Percentiles rank a stretch among this genome's conserved stretches.
Evolutionary conservation across 768 basidiomycete genomes (phyloP).

Genomic region (Podaxis sp.): DNA sequence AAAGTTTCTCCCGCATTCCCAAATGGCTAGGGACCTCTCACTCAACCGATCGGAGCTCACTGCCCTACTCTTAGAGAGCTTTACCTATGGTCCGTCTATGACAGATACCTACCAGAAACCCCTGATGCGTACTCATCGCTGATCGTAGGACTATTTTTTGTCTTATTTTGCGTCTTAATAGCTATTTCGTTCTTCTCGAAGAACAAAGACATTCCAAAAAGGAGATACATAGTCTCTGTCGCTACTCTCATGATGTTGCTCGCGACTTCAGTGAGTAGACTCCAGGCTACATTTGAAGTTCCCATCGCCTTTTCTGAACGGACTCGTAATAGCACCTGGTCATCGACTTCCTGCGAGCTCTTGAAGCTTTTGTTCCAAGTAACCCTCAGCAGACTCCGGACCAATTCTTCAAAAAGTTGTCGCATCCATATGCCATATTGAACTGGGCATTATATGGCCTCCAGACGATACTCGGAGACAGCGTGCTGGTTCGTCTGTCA

Average conservation of each 20-base stretch:
- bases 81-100: not conserved
- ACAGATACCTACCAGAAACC: not conserved
- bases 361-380: constrained; percentile 1
- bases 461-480: constrained; percentile 7
- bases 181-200: not conserved
- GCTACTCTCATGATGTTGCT: constrained; percentile 4
- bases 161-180: constrained; percentile 2
- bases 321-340: not conserved
- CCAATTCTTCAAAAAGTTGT: constrained; percentile 1
- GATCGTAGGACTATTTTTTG: constrained; percentile 1
- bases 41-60: constrained; percentile 1
- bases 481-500: not conserved
- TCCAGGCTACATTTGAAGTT: not conserved
- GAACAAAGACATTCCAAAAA: not conserved
- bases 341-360: constrained; percentile 6
- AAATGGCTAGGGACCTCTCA: not conserved
- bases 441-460: constrained; percentile 7
- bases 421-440: constrained; percentile 2
- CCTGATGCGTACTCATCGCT: not conserved
- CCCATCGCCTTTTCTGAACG: not conserved
- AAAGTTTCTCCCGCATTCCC: not conserved
- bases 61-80: constrained; percentile 5
- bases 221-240: not conserved
- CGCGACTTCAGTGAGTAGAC: not conserved
- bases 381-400: not conserved